These are phyloP conservation scores for Tetrapisispora taiwanensis DNA, from an alignment of 805 yeast species.

Conservation along the genomic window DNA sequence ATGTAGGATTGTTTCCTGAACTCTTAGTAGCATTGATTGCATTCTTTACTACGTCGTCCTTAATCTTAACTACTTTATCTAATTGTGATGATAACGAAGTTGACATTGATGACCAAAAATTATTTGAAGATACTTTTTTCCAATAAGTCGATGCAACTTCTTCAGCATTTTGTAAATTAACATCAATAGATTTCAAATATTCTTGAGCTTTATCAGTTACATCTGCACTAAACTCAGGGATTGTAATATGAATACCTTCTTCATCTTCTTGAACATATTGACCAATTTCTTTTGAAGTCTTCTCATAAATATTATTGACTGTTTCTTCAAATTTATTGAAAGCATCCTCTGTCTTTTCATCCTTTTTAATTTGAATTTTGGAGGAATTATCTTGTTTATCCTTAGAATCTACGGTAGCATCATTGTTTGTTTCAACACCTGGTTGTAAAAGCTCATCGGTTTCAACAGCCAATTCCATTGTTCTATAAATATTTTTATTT, in stretches of 20 bases:
- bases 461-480: slow-evolving; percentile 26
- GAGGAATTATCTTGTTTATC: neutral
- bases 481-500: neutral
- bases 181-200: slow-evolving; percentile 61
- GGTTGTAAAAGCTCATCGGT: slow-evolving; percentile 16
- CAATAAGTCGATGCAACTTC: slow-evolving; percentile 44
- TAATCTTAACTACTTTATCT: slow-evolving; percentile 15
- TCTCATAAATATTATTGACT: slow-evolving; percentile 31
- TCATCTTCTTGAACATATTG: slow-evolving; percentile 13
- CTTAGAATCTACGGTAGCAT: neutral
- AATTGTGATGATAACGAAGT: slow-evolving; percentile 14
- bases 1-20: slow-evolving; percentile 21
- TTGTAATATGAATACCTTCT: slow-evolving; percentile 20
- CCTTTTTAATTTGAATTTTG: slow-evolving; percentile 7
- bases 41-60: slow-evolving; percentile 2
- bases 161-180: slow-evolving; percentile 65
- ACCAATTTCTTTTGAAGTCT: slow-evolving; percentile 17
- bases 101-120: slow-evolving; percentile 24
- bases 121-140: slow-evolving; percentile 19
- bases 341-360: slow-evolving; percentile 43
- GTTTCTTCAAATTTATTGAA: slow-evolving; percentile 44
- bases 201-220: slow-evolving; percentile 41
- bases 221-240: slow-evolving; percentile 16
- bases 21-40: slow-evolving; percentile 11
- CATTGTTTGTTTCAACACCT: neutral